These are phyloP conservation scores for Eutreptiella sp. DNA, from an alignment of 208 protist species.

Conservation along the genomic window DNA sequence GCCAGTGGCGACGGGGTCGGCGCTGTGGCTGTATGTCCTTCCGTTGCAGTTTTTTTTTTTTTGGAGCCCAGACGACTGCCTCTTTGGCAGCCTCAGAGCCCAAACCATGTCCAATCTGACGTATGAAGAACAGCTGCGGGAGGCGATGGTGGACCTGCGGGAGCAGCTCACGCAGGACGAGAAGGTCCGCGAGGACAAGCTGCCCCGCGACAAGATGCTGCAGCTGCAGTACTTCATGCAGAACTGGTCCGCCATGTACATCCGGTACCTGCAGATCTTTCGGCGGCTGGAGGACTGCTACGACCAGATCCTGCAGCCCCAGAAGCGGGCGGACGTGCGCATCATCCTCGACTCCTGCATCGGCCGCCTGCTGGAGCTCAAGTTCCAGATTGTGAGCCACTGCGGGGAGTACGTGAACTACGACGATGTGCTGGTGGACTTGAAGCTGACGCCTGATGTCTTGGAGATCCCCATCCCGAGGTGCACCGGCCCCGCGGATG, in stretches of 20 bases:
- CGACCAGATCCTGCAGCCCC: constrained; percentile 82
- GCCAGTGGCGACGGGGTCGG: no score
- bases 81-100: not conserved
- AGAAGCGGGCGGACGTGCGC: constrained; percentile 80
- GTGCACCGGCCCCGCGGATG: constrained; percentile 13
- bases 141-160: constrained; percentile 57
- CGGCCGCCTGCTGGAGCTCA: constrained; percentile 83
- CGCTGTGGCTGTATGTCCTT: no score
- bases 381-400: constrained; percentile 57
- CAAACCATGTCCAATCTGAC: constrained; percentile 62
- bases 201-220: constrained; percentile 41
- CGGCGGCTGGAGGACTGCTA: constrained; percentile 65
- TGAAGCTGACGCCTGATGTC: constrained; percentile 74
- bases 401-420: constrained; percentile 71
- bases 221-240: constrained; percentile 57
- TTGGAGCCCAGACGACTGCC: no score
- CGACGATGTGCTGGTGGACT: constrained; percentile 78
- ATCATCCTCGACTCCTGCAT: constrained; percentile 77
- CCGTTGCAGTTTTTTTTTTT: no score
- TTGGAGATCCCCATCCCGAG: constrained; percentile 71
- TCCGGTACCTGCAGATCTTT: constrained; percentile 76
- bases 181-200: constrained; percentile 38
- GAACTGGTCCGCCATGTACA: constrained; percentile 74
- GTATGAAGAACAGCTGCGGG: constrained; percentile 62
- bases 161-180: constrained; percentile 59